Conservation (phyloP, 164 flowering plant genomes). For the Akebia trifoliata region DNA sequence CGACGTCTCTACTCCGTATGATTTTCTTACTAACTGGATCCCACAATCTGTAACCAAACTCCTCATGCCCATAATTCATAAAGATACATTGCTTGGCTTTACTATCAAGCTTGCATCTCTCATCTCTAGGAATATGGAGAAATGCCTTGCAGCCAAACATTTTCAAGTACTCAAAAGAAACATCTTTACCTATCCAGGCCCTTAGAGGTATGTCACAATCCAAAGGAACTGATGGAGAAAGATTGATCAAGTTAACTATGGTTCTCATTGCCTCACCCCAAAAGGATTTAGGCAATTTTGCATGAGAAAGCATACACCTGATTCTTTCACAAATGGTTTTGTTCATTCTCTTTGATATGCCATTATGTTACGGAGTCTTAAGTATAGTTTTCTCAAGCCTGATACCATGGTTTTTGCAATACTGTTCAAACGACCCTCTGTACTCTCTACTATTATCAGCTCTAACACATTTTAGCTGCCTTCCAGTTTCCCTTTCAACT, state of each 20-base stretch:
- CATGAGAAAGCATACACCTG: neutral
- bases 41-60: neutral
- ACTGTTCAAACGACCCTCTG: constrained; percentile 2
- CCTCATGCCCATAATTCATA: neutral
- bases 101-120: neutral
- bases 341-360: neutral
- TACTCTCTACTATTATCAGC: constrained; percentile 14
- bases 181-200: neutral
- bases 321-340: neutral
- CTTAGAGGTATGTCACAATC: neutral
- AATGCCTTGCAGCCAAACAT: neutral
- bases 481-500: constrained; percentile 14
- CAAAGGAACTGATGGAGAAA: neutral
- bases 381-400: neutral
- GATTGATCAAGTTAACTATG: constrained; percentile 1
- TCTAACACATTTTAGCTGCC: constrained; percentile 8
- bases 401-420: constrained; percentile 8
- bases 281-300: neutral
- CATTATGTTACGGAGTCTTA: neutral
- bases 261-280: neutral
- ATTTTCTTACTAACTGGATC: neutral
- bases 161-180: neutral
- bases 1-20: neutral
- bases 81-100: neutral
- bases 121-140: neutral